phyloP scores from a whole-genome alignment of 2,329 filamentous ascomycete genomes.

The Apiospora hydei region DNA sequence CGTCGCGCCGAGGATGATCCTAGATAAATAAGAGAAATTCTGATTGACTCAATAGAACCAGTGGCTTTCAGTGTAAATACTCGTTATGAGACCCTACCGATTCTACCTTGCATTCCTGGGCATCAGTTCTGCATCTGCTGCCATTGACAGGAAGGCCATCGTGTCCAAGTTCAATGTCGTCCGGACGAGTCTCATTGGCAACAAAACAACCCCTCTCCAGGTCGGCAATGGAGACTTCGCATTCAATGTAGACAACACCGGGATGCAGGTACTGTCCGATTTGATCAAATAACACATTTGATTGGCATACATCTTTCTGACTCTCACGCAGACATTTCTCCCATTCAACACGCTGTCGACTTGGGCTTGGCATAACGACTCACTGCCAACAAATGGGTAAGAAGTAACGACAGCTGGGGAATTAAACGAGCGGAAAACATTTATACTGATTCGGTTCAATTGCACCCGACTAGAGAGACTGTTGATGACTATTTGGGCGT shows the following conservation, averaged over 20 bases:
- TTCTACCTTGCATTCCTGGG: neutral
- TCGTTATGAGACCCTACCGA: neutral
- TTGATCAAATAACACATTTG: neutral
- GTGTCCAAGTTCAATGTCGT: conserved; percentile 37
- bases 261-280: conserved; percentile 35
- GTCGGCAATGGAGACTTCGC: conserved; percentile 42
- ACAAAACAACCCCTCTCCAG: conserved; percentile 38
- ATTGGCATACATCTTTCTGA: neutral
- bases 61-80: neutral
- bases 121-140: neutral
- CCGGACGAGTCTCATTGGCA: conserved; percentile 36
- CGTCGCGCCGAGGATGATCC: neutral
- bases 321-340: conserved; percentile 34
- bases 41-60: neutral
- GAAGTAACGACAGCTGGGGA: conserved; percentile 4
- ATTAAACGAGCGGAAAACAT: neutral
- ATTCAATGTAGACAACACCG: conserved; percentile 41
- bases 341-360: conserved; percentile 40
- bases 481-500: conserved; percentile 44
- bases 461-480: conserved; percentile 33
- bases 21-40: neutral
- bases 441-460: neutral
- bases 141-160: conserved; percentile 31
- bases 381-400: conserved; percentile 46
- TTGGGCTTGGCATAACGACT: conserved; percentile 42